Base-by-base conservation (phyloP, 352 stramenopile genomes). In the Phytopythium vexans region DNA sequence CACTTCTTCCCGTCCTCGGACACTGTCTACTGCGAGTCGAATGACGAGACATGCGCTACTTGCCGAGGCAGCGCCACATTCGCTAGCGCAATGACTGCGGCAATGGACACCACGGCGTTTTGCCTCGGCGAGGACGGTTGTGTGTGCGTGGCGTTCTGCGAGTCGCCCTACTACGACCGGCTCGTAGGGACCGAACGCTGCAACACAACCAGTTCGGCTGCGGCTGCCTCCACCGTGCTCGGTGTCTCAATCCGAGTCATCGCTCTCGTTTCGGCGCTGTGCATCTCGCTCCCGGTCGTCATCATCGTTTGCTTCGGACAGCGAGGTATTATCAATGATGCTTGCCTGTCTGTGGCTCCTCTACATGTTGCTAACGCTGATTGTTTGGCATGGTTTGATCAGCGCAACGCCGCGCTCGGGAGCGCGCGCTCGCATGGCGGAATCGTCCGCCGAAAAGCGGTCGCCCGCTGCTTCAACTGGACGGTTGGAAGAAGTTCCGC, bases 1-100 rank as follows among this genome's bases (percentile, higher is more conserved):
- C 61, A 63, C 63, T 82, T 64, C 56, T 86, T 74, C 55, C 65
- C 70, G 14, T 74, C 70, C 0, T 66, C 54, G 32, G 83, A 86
- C 63, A 74, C 68, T 1, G 74, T 62, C 0, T 86, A 86, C 53
- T 86, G 75, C 52, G 60, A 67, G 8, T 32, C 51, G 8, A 64
- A 8, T 8, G 70, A 80, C 39, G 41, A 45, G 1, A 57, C 54
- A 0, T 80, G 70, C 40, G 34, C 43, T 2, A 38, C 64, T 6
- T 80, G 67, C 15, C 43, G 37, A 10, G 48, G 44, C n/a, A 56
- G 44, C 14, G 27, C 49, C 5, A 1, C n/a, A 16, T 60, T 52
- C 41, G 38, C 42, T 3, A 33, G 14, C 10, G 40, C 42, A 3
- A 33, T 12, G 8, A 52, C 48, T 1, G 40, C 31, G 0, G 21